Percentiles rank a stretch among this genome's conserved stretches.
phyloP scores from a whole-genome alignment of 2,329 filamentous ascomycete genomes.

The Pseudogymnoascus sp. region DNA sequence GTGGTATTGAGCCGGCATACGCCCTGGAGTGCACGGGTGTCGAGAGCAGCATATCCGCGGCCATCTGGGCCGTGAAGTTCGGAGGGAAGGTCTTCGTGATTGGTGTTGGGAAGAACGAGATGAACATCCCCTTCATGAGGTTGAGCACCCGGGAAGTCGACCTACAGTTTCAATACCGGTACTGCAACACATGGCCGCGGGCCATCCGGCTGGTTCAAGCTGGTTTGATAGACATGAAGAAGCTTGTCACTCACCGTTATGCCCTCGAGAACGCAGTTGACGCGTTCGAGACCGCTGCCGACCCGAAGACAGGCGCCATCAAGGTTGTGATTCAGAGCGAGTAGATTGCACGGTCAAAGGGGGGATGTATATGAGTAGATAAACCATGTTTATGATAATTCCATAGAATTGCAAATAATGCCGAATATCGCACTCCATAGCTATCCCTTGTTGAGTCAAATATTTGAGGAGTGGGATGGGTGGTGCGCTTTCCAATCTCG shows the following conservation, averaged over 20 bases:
- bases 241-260: slow-evolving; percentile 83
- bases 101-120: slow-evolving; percentile 90
- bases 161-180: slow-evolving; percentile 93
- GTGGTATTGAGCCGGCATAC: slow-evolving; percentile 71
- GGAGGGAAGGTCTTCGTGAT: slow-evolving; percentile 97
- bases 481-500: not conserved
- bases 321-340: slow-evolving; percentile 87
- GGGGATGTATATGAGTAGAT: slow-evolving; percentile 15
- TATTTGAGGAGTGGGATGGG: not conserved
- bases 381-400: slow-evolving; percentile 5
- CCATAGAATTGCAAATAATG: not conserved
- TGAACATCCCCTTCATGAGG: slow-evolving; percentile 92
- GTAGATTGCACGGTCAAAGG: not conserved
- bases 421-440: not conserved
- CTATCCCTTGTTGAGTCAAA: not conserved
- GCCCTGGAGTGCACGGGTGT: slow-evolving; percentile 92
- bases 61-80: slow-evolving; percentile 87
- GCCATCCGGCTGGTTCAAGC: slow-evolving; percentile 83
- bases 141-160: slow-evolving; percentile 87
- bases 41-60: slow-evolving; percentile 76
- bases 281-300: slow-evolving; percentile 81
- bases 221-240: slow-evolving; percentile 72
- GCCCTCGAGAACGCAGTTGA: slow-evolving; percentile 76
- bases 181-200: slow-evolving; percentile 91
- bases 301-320: slow-evolving; percentile 89